Evolutionary conservation across 2,329 filamentous ascomycete species (phyloP), one percentile per base, ranked within the genome.

Genomic region (Tetracladium maxilliforme): DNA sequence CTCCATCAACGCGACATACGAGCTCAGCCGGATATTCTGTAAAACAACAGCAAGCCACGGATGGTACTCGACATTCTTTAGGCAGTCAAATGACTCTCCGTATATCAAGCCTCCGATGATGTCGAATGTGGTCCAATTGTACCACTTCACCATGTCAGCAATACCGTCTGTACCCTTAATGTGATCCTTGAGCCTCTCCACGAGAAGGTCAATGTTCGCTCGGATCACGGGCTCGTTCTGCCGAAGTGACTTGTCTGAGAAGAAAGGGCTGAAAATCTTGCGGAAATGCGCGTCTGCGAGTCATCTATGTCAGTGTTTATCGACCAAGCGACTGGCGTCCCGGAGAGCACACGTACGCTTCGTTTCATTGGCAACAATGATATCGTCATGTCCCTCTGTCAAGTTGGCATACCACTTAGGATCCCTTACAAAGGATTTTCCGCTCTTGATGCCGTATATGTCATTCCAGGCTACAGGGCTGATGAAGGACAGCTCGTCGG

Each of bases 41-140:
- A 41, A 29, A 10, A 49, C 36, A 5, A 33, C 30, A 4, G 34
- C 28, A n/a, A 39, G 30, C 46, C 46, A 51, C 15, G 20, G 22
- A 19, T 34, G 28, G 21, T 30, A 37, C 21, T 21, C 23, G 33
- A 42, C 42, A 23, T 32, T 33, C 16, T 44, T 30, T 9, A 53
- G 32, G 27, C 38, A 43, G 8, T 37, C 39, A 33, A 54, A 56
- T 4, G 49, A 43, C 28, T 56, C 48, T 6, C 52, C 56, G 31
- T 58, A 59, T 0, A 51, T 45, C 17, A 61, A 41, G 30, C 58
- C 54, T n/a, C 51, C 51, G 19, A 52, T 44, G 11, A 54, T 41
- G 33, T 54, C 51, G 33, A 55, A 53, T 4, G 49, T 42, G 3
- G 40, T 30, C 30, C 41, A 47, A 25, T 48, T 45, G 29, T 37